Base-by-base conservation (phyloP, 2,329 filamentous ascomycete genomes). In the Verticillium longisporum region DNA sequence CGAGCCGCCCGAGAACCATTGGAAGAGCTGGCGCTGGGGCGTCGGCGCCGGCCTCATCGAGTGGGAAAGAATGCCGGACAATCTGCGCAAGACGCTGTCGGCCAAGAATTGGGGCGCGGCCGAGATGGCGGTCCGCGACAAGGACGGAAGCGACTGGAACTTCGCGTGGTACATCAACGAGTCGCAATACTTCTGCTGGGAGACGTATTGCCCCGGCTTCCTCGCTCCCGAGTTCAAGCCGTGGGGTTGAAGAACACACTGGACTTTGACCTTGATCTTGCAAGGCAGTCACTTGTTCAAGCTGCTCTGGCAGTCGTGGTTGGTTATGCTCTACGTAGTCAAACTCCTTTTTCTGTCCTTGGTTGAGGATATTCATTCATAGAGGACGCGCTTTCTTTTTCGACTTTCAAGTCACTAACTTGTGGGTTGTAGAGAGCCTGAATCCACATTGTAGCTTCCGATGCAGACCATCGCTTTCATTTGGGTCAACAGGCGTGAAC, bases 1-100 rank as follows among this genome's bases (percentile, higher is more conserved):
- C 56, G 70, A 72, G 10, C 64, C 61, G 37, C 68, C 71, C 57
- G 70, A 72, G 63, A 72, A 72, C 57, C 65, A 62, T 32, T 58
- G 57, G 57, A n/a, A 58, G 57, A 58, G 37, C 37, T 58, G 57
- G 57, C 45, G 45, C 6, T 50, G 45, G 45, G 45, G 45, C 6
- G n/a, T 50, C 15, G 45, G 45, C 7, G 45, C 45, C 7, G 45
- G 45, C 45, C 45, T 50, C 6, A 50, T 50, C 18, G 45, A 50
- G 45, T 50, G 45, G 45, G 45, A 50, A 10, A 50, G 45, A 26
- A 21, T 50, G 9, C 45, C 45, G n/a, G n/a, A 10, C 6, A 21
- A 50, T n/a, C 45, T 50, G n/a, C 45, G 45, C 7, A 50, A 2
- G n/a, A 26, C 45, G 45, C 45, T 50, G 3, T 50, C 45, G 45